These are phyloP conservation scores for Batkoa obscura DNA, from an alignment of 371 early-diverging fungal species.

Conservation along the genomic window DNA sequence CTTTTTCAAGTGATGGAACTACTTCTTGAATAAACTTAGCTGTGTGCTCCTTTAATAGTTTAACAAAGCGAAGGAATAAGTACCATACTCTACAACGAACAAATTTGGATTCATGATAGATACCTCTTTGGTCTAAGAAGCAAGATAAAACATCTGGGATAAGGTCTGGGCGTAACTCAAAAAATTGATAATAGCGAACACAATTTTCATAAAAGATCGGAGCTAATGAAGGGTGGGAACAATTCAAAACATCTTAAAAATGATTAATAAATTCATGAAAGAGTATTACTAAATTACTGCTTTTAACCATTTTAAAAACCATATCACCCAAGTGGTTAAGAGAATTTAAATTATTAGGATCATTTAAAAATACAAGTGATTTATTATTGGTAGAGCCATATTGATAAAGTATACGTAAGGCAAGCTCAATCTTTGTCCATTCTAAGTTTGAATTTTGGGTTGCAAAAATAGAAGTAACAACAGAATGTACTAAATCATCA, in stretches of 20 bases:
- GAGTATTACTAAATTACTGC: conserved; percentile 17
- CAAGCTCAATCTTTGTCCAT: conserved; percentile 72
- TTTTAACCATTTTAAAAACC: conserved; percentile 45
- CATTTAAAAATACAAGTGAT: conserved; percentile 28
- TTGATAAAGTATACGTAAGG: conserved; percentile 53
- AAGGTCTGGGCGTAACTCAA: conserved; percentile 41
- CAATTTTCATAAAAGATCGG: conserved; percentile 58
- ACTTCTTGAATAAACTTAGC: conserved; percentile 42
- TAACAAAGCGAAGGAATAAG: conserved; percentile 68
- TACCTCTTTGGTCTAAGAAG: conserved; percentile 59
- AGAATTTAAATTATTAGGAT: conserved; percentile 15
- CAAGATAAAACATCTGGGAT: conserved; percentile 48
- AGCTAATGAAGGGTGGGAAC: conserved; percentile 60
- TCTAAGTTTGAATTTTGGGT: conserved; percentile 23
- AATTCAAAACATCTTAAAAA: conserved; percentile 37
- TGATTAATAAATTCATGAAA: not conserved
- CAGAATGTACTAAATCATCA: conserved; percentile 29
- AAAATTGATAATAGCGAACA: conserved; percentile 53
- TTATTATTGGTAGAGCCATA: conserved; percentile 40
- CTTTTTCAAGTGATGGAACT: conserved; percentile 1
- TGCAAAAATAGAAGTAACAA: conserved; percentile 31
- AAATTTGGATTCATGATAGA: conserved; percentile 45
- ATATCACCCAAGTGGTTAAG: conserved; percentile 49
- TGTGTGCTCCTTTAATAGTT: conserved; percentile 39
- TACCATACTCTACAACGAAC: conserved; percentile 77